Percentiles rank a stretch among this genome's conserved stretches.
Conservation (phyloP, 2,329 filamentous ascomycete genomes). For the Clarireedia monteithiana region DNA sequence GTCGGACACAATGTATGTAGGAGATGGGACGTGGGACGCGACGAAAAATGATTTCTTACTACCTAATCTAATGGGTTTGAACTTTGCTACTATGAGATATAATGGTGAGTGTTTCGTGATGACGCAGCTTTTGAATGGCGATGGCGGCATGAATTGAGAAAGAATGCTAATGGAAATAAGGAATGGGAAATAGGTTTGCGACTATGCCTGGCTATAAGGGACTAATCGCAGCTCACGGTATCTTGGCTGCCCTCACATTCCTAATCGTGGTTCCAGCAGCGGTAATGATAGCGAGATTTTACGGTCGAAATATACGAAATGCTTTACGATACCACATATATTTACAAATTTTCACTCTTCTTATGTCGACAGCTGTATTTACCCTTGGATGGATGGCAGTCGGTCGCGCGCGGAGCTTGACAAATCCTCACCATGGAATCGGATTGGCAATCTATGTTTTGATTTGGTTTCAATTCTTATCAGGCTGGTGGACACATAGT, state of each 20-base stretch:
- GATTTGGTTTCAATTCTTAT: conserved; percentile 62
- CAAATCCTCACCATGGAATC: conserved; percentile 81
- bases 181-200: conserved; percentile 76
- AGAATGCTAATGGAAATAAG: conserved; percentile 25
- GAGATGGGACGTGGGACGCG: conserved; percentile 79
- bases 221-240: conserved; percentile 63
- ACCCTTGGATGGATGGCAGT: conserved; percentile 73
- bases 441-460: conserved; percentile 71
- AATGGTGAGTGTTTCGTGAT: conserved; percentile 49
- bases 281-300: conserved; percentile 68
- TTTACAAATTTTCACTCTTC: conserved; percentile 60
- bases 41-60: conserved; percentile 69
- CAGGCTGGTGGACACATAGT: conserved; percentile 52
- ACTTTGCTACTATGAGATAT: conserved; percentile 76
- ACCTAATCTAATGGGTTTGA: conserved; percentile 67
- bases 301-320: conserved; percentile 50
- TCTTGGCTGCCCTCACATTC: conserved; percentile 66
- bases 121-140: conserved; percentile 12
- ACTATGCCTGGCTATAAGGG: conserved; percentile 61
- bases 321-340: conserved; percentile 67
- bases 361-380: conserved; percentile 63
- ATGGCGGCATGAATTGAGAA: conserved; percentile 11
- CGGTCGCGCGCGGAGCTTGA: conserved; percentile 60
- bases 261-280: conserved; percentile 65
- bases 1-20: conserved; percentile 67